phyloP scores from a whole-genome alignment of 495 filamentous ascomycete genomes.

The Aspergillus incahuasiensis region DNA sequence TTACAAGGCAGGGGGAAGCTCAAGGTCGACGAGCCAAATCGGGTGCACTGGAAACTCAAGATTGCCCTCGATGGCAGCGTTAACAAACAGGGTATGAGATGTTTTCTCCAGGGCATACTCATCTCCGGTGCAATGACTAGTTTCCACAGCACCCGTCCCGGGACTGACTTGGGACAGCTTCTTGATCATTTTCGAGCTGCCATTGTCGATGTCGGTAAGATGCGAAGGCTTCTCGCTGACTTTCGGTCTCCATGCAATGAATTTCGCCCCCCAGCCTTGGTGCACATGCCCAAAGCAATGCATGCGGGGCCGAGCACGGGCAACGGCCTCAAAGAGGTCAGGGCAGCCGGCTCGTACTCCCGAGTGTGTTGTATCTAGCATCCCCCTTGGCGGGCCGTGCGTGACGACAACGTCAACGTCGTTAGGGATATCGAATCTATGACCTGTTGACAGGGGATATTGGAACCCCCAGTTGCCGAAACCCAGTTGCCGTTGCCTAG shows the following conservation, averaged over 20 bases:
- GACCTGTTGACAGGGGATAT: constrained; percentile 46
- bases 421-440: constrained; percentile 39
- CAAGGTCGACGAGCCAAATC: constrained; percentile 53
- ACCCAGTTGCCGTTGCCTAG: constrained; percentile 45
- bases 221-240: constrained; percentile 32
- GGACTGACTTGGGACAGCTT: constrained; percentile 29
- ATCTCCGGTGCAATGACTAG: constrained; percentile 35
- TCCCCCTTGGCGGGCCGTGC: constrained; percentile 59
- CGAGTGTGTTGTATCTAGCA: constrained; percentile 44
- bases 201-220: constrained; percentile 44
- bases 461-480: constrained; percentile 54
- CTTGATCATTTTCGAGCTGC: constrained; percentile 34
- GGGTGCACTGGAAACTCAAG: constrained; percentile 34
- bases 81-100: constrained; percentile 59
- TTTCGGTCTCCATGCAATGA: constrained; percentile 49
- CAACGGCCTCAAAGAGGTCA: constrained; percentile 52
- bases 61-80: constrained; percentile 51
- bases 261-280: constrained; percentile 59
- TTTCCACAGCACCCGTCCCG: constrained; percentile 13
- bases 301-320: constrained; percentile 48
- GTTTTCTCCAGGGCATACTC: constrained; percentile 29
- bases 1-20: constrained; percentile 29
- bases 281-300: constrained; percentile 77
- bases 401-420: constrained; percentile 60
- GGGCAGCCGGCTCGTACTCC: constrained; percentile 48